Conservation (phyloP, 116 monocot species). For the Iris pallida region DNA sequence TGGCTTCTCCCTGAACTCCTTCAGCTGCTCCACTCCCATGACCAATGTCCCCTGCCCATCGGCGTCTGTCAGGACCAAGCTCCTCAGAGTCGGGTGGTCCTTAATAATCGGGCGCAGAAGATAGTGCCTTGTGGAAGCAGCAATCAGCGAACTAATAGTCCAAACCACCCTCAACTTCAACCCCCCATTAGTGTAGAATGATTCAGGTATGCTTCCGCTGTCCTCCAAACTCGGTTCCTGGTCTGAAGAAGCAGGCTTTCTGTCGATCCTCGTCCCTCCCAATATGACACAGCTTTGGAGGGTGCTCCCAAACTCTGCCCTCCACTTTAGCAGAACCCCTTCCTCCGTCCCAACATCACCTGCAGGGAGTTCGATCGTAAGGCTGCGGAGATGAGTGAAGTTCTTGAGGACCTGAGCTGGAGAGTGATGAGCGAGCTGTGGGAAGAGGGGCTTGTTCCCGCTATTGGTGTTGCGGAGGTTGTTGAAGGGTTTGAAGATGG, state of each 20-base stretch:
- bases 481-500: slow-evolving; percentile 64
- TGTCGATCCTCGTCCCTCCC: slow-evolving; percentile 63
- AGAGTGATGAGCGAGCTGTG: slow-evolving; percentile 72
- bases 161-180: slow-evolving; percentile 85
- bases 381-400: slow-evolving; percentile 65
- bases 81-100: slow-evolving; percentile 65
- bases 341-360: slow-evolving; percentile 89
- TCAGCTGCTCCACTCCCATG: slow-evolving; percentile 76
- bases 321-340: slow-evolving; percentile 84
- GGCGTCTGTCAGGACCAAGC: slow-evolving; percentile 67
- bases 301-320: slow-evolving; percentile 87
- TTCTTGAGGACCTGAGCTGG: slow-evolving; percentile 80
- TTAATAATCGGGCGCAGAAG: slow-evolving; percentile 71
- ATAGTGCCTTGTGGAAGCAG: slow-evolving; percentile 84
- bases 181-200: slow-evolving; percentile 85
- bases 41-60: slow-evolving; percentile 77
- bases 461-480: slow-evolving; percentile 41
- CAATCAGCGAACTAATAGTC: slow-evolving; percentile 92
- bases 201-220: slow-evolving; percentile 84
- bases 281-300: slow-evolving; percentile 88
- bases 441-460: slow-evolving; percentile 47
- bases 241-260: slow-evolving; percentile 23
- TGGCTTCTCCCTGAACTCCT: slow-evolving; percentile 87
- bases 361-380: slow-evolving; percentile 72
- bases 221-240: slow-evolving; percentile 29